Evolutionary conservation across 495 filamentous ascomycete species (phyloP).

Genomic region (Neurospora intermedia): DNA sequence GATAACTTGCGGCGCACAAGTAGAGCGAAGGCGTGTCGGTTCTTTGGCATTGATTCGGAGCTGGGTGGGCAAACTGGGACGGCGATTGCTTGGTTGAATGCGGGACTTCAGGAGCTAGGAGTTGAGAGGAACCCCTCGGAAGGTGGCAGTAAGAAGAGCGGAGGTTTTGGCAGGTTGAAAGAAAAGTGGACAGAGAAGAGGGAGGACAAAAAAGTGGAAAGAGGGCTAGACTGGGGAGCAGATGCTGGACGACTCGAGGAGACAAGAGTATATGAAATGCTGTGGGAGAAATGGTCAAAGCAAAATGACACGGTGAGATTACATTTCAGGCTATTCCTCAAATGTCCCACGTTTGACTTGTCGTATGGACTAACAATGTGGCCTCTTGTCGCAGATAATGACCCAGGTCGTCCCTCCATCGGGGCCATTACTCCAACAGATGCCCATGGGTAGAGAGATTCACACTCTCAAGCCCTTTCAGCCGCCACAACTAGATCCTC

Average conservation of each 20-base stretch:
- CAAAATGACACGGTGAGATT: slow-evolving; percentile 79
- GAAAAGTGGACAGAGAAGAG: slow-evolving; percentile 59
- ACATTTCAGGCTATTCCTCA: not conserved
- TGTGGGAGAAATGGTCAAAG: slow-evolving; percentile 83
- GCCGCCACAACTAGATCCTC: slow-evolving; percentile 45
- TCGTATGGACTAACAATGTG: not conserved
- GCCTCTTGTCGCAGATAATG: slow-evolving; percentile 49
- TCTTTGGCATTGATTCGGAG: slow-evolving; percentile 85
- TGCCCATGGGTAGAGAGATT: slow-evolving; percentile 84
- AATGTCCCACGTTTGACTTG: not conserved
- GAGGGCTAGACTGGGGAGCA: slow-evolving; percentile 60
- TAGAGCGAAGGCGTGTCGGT: slow-evolving; percentile 73
- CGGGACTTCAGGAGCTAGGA: slow-evolving; percentile 60
- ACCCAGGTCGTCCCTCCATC: slow-evolving; percentile 65
- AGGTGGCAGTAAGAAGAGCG: slow-evolving; percentile 27
- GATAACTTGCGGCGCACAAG: slow-evolving; percentile 64
- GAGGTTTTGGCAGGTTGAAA: slow-evolving; percentile 54
- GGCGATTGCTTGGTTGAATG: slow-evolving; percentile 74
- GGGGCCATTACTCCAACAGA: slow-evolving; percentile 55
- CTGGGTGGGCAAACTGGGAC: slow-evolving; percentile 66
- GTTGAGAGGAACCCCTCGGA: slow-evolving; percentile 29
- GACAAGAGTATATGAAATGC: slow-evolving; percentile 69
- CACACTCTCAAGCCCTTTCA: slow-evolving; percentile 53
- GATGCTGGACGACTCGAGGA: slow-evolving; percentile 82
- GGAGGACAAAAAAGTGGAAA: slow-evolving; percentile 60